Evolutionary conservation across 768 basidiomycete species (phyloP).

Genomic region (Botryobasidium botryosum): DNA sequence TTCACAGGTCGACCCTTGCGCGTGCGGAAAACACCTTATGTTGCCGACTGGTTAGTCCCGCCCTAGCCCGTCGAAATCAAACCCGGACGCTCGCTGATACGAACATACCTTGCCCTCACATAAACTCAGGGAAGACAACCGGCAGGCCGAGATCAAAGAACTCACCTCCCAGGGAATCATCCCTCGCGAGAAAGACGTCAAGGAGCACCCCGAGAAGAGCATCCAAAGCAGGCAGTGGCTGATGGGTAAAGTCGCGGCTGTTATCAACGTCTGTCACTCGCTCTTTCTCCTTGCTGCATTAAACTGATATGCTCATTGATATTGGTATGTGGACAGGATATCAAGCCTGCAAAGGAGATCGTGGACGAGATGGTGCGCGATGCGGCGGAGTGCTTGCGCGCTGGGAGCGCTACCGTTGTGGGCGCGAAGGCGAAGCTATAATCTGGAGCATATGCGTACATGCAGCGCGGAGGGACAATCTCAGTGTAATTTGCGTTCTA

Average conservation of each 20-base stretch:
- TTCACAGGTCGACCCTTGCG: conserved; percentile 81
- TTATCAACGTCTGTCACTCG: no score
- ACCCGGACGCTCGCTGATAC: no score
- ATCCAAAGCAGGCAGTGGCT: conserved; percentile 52
- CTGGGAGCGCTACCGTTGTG: conserved; percentile 10
- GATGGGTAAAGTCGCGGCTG: conserved; percentile 64
- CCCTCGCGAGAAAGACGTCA: conserved; percentile 51
- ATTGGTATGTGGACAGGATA: conserved; percentile 38
- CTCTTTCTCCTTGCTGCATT: background rate
- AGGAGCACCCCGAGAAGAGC: conserved; percentile 69
- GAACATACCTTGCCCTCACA: no score
- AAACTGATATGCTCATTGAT: conserved; percentile 1
- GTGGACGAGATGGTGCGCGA: conserved; percentile 67
- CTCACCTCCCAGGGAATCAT: conserved; percentile 72
- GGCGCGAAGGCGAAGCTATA: conserved; percentile 16
- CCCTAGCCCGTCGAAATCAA: no score
- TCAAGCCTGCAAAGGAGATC: conserved; percentile 70
- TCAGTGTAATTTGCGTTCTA: no score
- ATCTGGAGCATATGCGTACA: no score
- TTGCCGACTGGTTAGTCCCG: conserved; percentile 54
- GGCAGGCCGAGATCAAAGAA: conserved; percentile 64
- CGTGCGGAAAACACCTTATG: conserved; percentile 68
- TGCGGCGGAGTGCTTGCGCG: conserved; percentile 41
- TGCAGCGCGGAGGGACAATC: no score
- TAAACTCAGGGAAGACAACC: conserved; percentile 59